These are phyloP conservation scores for Sarcocystis neurona DNA, from an alignment of 169 alveolate genomes.

Conservation along the genomic window DNA sequence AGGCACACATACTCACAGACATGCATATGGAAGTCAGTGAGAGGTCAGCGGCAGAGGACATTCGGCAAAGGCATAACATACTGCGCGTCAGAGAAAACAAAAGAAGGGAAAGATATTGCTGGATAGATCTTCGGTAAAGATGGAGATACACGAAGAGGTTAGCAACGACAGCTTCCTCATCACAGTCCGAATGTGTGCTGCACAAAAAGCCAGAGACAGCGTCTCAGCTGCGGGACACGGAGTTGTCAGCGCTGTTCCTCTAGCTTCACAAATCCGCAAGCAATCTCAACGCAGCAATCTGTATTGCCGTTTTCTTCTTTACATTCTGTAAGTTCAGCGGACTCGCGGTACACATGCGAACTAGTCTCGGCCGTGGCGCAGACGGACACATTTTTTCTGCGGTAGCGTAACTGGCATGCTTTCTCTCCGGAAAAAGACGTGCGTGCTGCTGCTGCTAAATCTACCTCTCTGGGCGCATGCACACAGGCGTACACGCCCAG, in stretches of 20 bases:
- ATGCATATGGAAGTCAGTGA: background rate
- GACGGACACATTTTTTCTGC: too few species aligned
- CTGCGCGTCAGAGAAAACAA: background rate
- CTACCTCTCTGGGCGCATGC: background rate
- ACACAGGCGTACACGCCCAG: background rate
- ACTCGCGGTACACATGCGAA: too few species aligned
- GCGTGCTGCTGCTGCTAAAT: background rate
- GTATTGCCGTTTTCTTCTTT: too few species aligned
- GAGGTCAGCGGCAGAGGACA: background rate
- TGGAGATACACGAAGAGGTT: too few species aligned
- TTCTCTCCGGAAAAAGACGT: background rate
- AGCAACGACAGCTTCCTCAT: too few species aligned
- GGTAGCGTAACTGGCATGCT: background rate
- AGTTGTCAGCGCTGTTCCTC: too few species aligned
- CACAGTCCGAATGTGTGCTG: too few species aligned
- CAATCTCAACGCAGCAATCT: too few species aligned
- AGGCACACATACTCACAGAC: background rate
- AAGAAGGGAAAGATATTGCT: background rate
- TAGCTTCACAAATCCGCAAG: too few species aligned
- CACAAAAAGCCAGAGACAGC: background rate
- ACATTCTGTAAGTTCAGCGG: too few species aligned
- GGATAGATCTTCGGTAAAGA: too few species aligned
- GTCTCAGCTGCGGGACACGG: background rate
- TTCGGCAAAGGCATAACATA: background rate
- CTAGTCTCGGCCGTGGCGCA: too few species aligned